Base-by-base conservation (phyloP, 768 basidiomycete genomes). In the Auriculariales sp. region DNA sequence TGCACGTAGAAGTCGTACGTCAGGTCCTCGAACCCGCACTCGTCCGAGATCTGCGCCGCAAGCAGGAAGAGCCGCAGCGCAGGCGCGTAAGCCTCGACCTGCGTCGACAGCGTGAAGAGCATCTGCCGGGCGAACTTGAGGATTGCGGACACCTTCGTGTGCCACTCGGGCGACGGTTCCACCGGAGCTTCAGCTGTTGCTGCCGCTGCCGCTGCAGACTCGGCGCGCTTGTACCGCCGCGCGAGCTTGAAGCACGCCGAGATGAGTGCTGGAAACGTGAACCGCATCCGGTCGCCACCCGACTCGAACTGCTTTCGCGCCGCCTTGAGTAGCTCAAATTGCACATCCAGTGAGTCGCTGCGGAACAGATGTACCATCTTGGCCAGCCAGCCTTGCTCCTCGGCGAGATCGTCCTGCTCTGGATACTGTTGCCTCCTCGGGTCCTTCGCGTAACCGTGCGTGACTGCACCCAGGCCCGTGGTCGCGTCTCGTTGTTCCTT, bases 381-480 rank as follows among this genome's bases (percentile, higher is more conserved):
- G 33, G 95, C 94, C 14, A 97, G 79, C 95, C 95, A 99, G 0
- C 95, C 95, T 59, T 99, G 95, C 63, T 99, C 95, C 63, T 99
- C 95, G 0, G 92, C 93, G 70, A 92, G 73, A 60, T 98, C 94
- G 61, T 93, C 88, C 47, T 81, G 66, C 61, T 94, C 93, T 47
- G 75, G 58, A 27, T 70, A 67, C 5, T 32, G 48, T 78, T 54
- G 56, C 50, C 58, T 71, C 45, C 64, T 59, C 70, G 55, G 33
- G 57, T 54, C 5, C 47, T 49, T 42, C 54, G 46, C 52, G 47
- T 52, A n/a, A 64, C 50, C 59, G 58, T 42, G 49, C 64, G 57
- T 27, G 65, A 73, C 57, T 85, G 84, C 1, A 75, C 71, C 58
- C 85, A 81, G n/a, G 27, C 31, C 52, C 10, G 55, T 29, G 24